phyloP scores from a whole-genome alignment of 139 green algal genomes.

The Coelastrella sp. region DNA sequence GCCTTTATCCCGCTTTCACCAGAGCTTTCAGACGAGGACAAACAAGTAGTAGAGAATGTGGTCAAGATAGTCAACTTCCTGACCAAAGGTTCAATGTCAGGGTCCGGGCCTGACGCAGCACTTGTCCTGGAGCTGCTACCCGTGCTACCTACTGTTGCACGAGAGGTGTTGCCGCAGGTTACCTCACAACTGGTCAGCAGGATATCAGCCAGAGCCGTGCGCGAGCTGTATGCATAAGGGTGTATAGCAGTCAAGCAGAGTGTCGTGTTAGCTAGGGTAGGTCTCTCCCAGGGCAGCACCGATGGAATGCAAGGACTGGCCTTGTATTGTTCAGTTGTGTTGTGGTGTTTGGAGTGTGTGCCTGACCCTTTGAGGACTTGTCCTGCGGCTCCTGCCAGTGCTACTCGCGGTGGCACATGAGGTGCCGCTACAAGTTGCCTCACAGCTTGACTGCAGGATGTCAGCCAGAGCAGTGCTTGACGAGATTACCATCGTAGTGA shows the following conservation, averaged over 20 bases:
- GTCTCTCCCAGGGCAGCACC: too few species aligned
- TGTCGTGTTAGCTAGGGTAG: neutral
- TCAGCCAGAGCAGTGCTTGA: too few species aligned
- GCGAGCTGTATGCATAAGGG: slow-evolving; percentile 74
- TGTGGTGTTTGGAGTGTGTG: too few species aligned
- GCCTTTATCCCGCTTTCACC: slow-evolving; percentile 73
- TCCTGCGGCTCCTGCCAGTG: too few species aligned
- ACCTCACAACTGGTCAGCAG: slow-evolving; percentile 67
- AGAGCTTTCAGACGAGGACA: slow-evolving; percentile 60
- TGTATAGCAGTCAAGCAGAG: neutral
- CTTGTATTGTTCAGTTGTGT: too few species aligned
- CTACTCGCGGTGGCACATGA: too few species aligned
- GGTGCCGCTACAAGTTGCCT: too few species aligned
- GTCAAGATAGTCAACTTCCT: slow-evolving; percentile 76
- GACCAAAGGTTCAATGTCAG: slow-evolving; percentile 31
- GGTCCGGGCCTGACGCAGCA: neutral
- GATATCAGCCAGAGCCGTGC: slow-evolving; percentile 80
- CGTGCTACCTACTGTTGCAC: slow-evolving; percentile 84
- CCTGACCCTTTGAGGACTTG: too few species aligned
- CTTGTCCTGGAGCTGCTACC: slow-evolving; percentile 80
- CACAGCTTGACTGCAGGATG: too few species aligned
- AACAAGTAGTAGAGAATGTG: slow-evolving; percentile 80
- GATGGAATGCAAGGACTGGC: too few species aligned
- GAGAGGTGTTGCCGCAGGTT: slow-evolving; percentile 88
- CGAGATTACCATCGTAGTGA: too few species aligned